Evolutionary conservation across 768 basidiomycete species (phyloP).

Genomic region (Fistulinella prunicolor): DNA sequence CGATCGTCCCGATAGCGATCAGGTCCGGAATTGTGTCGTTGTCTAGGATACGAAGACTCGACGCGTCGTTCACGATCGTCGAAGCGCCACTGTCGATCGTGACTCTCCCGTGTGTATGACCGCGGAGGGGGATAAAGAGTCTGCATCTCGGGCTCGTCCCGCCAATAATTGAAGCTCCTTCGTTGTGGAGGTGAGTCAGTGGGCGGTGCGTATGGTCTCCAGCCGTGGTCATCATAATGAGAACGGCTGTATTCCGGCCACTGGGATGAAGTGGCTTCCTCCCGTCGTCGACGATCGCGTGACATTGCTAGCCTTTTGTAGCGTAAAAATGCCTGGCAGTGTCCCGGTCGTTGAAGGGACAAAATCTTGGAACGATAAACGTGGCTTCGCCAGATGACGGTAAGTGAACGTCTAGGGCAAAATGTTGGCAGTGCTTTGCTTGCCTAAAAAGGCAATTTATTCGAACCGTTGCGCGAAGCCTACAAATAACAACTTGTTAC

Average conservation of each 20-base stretch:
- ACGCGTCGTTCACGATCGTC: constrained; percentile 7
- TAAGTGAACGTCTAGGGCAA: no score
- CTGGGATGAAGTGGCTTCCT: constrained; percentile 8
- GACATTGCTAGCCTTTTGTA: constrained; percentile 16
- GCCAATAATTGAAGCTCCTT: constrained; percentile 24
- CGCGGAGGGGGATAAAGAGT: constrained; percentile 5
- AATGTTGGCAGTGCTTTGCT: no score
- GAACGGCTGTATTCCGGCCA: background rate
- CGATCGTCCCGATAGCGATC: constrained; percentile 4
- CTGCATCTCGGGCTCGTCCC: constrained; percentile 8
- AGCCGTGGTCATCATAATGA: constrained; percentile 6
- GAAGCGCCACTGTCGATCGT: constrained; percentile 11
- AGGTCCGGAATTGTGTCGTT: constrained; percentile 3
- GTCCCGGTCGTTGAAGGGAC: constrained; percentile 4
- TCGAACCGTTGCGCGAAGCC: no score
- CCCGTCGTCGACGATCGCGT: constrained; percentile 10
- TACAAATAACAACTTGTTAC: no score
- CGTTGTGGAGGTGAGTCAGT: background rate
- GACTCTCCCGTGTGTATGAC: constrained; percentile 3
- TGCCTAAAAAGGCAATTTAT: constrained; percentile 7
- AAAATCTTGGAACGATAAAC: constrained; percentile 14
- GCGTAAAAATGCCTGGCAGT: constrained; percentile 5
- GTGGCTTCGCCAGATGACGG: background rate
- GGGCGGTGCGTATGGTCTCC: constrained; percentile 9
- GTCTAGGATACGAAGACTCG: constrained; percentile 13